phyloP scores from a whole-genome alignment of 805 yeast genomes.

The Candida hispaniensis region DNA sequence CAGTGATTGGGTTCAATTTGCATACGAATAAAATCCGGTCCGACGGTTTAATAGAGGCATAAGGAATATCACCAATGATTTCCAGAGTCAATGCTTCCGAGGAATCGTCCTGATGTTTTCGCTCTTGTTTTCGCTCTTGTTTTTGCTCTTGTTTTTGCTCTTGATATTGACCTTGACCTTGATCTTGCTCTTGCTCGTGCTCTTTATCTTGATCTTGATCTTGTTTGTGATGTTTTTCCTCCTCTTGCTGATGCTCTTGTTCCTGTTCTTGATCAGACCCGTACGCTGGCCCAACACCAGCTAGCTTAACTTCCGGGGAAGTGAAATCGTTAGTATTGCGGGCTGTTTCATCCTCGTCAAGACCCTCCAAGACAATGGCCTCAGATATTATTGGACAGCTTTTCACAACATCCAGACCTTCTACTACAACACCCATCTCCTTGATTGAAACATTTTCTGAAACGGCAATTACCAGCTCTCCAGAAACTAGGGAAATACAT shows the following conservation, averaged over 20 bases:
- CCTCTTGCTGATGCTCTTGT: conserved; percentile 13
- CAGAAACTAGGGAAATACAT: too few species aligned
- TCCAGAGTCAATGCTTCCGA: conserved; percentile 53
- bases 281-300: conserved; percentile 1
- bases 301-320: too few species aligned
- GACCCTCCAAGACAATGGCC: too few species aligned
- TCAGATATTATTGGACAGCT: too few species aligned
- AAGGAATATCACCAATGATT: conserved; percentile 51
- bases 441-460: too few species aligned
- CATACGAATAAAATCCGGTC: conserved; percentile 55
- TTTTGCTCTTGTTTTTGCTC: conserved; percentile 20
- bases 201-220: conserved; percentile 8
- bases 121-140: conserved; percentile 23
- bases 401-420: too few species aligned
- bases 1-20: conserved; percentile 51
- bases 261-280: conserved; percentile 13
- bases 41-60: conserved; percentile 47
- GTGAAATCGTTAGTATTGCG: too few species aligned
- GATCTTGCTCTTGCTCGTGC: conserved; percentile 11
- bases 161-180: conserved; percentile 18
- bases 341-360: too few species aligned
- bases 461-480: too few species aligned
- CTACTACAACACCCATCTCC: too few species aligned
- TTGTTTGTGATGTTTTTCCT: conserved; percentile 17
- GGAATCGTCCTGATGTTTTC: conserved; percentile 31